Evolutionary conservation across 192 early-diverging fungal species (phyloP), one percentile per base, ranked within the genome.

Genomic region (Funneliformis geosporum): DNA sequence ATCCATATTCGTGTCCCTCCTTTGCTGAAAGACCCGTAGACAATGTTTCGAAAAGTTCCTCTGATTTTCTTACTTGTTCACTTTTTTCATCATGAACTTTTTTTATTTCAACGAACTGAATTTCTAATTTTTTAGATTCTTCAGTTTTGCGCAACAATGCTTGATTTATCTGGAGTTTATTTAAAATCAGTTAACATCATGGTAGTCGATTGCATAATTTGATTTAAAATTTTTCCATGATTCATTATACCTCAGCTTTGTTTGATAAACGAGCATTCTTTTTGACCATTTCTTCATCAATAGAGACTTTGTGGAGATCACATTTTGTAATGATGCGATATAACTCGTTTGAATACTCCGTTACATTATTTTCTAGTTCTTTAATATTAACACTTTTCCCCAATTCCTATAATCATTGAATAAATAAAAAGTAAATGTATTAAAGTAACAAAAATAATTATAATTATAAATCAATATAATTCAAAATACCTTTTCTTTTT

Each of bases 1-100:
- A 99, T 2, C 98, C 96, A 80, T 93, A 95, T 75, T 99, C 95
- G 74, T 96, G 92, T 8, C 97, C 96, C 81, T 97, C 95, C 64
- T 92, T 90, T 4, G 95, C 90, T 18, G 97, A 89, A 40, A 99
- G 84, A 28, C 98, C 98, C 0, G 97, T 99, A 2, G 95, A 95
- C 33, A 99, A 88, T 7, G 96, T 96, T 81, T 96, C 94, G 18
- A 99, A 82, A 40, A 99, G 87, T 75, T 97, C 94, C 66, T 97
- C 95, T 5, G 88, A 85, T 68, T 89, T 87, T 38, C 88, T 86
- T 21, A 93, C 85, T 59, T 89, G 83, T 44, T 92, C 83, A 0
- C 80, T 79, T 79, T 92, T 90, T 7, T 85, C 82, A 50, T 92
- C 87, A 80, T 93, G 85, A 7, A 66, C 81, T 10, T 83, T 64